phyloP scores from a whole-genome alignment of 78 protist genomes.

The Monosiga brevicollis region DNA sequence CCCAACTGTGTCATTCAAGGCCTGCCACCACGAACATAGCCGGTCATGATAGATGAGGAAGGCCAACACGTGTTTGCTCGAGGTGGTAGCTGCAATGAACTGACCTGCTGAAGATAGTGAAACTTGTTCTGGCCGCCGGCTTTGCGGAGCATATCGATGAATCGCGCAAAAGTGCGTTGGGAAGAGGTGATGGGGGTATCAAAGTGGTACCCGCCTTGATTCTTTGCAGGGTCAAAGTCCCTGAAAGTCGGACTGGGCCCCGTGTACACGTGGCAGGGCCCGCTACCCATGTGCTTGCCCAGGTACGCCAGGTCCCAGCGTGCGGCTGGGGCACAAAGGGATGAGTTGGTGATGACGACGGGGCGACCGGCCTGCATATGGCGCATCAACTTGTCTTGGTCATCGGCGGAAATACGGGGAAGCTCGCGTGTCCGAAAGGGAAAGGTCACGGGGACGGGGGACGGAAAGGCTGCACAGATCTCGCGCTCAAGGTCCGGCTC shows the following conservation, averaged over 20 bases:
- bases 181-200: neutral
- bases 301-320: neutral
- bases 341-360: neutral
- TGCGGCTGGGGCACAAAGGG: neutral
- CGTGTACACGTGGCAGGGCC: neutral
- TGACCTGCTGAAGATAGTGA: neutral
- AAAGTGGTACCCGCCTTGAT: neutral
- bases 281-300: neutral
- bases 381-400: neutral
- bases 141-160: neutral
- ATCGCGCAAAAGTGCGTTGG: neutral
- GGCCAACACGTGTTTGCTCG: neutral
- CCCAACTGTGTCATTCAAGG: neutral
- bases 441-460: too few relatives aligned
- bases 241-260: too few relatives aligned
- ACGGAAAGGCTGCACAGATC: too few relatives aligned
- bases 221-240: neutral
- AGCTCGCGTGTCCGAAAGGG: too few relatives aligned
- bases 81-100: neutral
- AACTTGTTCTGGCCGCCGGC: neutral
- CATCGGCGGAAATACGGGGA: too few relatives aligned
- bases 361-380: neutral
- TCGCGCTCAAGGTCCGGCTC: too few relatives aligned
- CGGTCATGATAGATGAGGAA: neutral
- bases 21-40: neutral